Conservation (phyloP, 345 rosid genomes). For the Arabidopsis arenosa region DNA sequence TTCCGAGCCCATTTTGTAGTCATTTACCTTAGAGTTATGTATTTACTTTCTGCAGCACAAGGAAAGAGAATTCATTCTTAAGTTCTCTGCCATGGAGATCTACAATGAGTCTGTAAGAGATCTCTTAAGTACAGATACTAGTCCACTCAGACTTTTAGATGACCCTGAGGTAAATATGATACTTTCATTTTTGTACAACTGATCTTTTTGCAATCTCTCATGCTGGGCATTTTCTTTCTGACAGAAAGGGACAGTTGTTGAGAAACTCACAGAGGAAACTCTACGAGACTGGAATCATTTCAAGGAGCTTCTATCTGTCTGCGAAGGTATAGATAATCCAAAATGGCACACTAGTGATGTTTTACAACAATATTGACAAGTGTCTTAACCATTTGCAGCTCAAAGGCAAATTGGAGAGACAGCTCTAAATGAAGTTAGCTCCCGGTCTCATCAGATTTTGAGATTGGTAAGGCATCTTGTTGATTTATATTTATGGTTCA, state of each 20-base stretch:
- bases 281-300: conserved; percentile 80
- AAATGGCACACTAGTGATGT: conserved; percentile 19
- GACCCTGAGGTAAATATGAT: conserved; percentile 80
- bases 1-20: conserved; percentile 6
- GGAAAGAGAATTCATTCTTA: conserved; percentile 76
- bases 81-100: conserved; percentile 92
- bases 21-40: neutral
- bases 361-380: neutral
- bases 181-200: conserved; percentile 24
- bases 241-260: conserved; percentile 89
- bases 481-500: conserved; percentile 29
- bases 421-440: conserved; percentile 85
- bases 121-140: conserved; percentile 68
- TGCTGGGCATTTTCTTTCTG: conserved; percentile 35
- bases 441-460: conserved; percentile 92
- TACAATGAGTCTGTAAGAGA: conserved; percentile 94
- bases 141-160: conserved; percentile 85
- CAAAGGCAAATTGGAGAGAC: conserved; percentile 96
- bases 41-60: conserved; percentile 58
- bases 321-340: conserved; percentile 64
- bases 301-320: conserved; percentile 66
- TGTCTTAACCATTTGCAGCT: conserved; percentile 55
- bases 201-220: conserved; percentile 17
- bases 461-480: conserved; percentile 60
- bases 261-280: conserved; percentile 82